phyloP scores from a whole-genome alignment of 2,329 filamentous ascomycete genomes.

The Sporothrix brasiliensis region DNA sequence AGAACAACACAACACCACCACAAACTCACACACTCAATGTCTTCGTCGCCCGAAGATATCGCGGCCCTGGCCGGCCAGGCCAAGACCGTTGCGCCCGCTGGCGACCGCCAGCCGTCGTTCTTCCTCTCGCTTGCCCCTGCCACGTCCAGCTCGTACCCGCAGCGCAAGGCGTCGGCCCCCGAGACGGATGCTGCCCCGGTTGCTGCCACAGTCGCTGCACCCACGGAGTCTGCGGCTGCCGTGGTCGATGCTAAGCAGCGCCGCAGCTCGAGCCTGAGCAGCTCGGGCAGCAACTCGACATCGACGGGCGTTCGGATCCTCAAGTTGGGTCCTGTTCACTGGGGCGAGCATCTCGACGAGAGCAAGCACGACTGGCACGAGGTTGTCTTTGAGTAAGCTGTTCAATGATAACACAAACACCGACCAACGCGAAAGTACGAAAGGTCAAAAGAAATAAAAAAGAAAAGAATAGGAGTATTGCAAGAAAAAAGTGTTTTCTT shows the following conservation, averaged over 20 bases:
- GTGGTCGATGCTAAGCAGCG: constrained; percentile 43
- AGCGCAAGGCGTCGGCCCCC: constrained; percentile 39
- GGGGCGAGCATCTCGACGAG: constrained; percentile 61
- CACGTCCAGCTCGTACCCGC: constrained; percentile 60
- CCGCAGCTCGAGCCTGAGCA: constrained; percentile 60
- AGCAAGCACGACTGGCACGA: constrained; percentile 61
- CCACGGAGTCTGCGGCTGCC: constrained; percentile 37
- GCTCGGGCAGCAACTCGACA: constrained; percentile 45
- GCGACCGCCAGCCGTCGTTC: constrained; percentile 38
- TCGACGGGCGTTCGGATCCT: constrained; percentile 54
- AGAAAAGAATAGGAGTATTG: neutral
- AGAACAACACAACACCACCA: neutral
- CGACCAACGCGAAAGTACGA: neutral
- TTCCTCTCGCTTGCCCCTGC: constrained; percentile 64
- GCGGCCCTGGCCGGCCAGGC: constrained; percentile 38
- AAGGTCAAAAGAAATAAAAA: neutral
- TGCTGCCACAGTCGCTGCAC: constrained; percentile 35
- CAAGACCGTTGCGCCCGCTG: constrained; percentile 37
- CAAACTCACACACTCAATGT: constrained; percentile 23
- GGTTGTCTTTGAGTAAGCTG: constrained; percentile 46
- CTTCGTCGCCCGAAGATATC: constrained; percentile 34
- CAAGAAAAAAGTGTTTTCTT: constrained; percentile 7
- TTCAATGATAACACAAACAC: too few species aligned
- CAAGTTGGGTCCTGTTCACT: constrained; percentile 67
- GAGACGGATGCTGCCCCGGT: constrained; percentile 36